Percentiles rank a stretch among this genome's conserved stretches.
phyloP scores from a whole-genome alignment of 2,329 filamentous ascomycete species.

The Podosphaera aphanis region DNA sequence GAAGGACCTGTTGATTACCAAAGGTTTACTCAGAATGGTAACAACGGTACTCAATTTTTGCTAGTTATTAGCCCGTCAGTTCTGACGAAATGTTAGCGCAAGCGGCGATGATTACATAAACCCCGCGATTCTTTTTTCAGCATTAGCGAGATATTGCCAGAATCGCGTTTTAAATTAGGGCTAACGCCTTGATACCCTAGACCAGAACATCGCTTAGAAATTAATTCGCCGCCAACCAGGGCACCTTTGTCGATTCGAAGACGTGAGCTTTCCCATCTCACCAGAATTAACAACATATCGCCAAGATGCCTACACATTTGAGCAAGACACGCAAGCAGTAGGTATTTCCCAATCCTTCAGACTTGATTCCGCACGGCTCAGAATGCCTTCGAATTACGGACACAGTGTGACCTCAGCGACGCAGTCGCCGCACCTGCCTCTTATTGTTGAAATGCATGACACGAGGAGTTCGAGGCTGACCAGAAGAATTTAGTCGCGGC shows the following conservation, averaged over 20 bases:
- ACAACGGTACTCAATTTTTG: too few species aligned
- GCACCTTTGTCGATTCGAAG: background rate
- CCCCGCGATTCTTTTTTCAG: too few species aligned
- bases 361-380: background rate
- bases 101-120: too few species aligned
- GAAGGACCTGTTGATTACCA: too few species aligned
- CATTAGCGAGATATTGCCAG: too few species aligned
- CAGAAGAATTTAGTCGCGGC: constrained; percentile 43
- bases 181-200: background rate
- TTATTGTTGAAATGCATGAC: background rate
- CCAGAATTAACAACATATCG: constrained; percentile 13
- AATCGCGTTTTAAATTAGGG: background rate
- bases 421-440: background rate
- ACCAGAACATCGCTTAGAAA: background rate
- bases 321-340: constrained; percentile 61
- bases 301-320: constrained; percentile 50
- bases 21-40: too few species aligned
- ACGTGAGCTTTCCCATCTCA: background rate
- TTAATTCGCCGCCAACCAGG: background rate
- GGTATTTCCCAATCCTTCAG: constrained; percentile 17
- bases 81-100: too few species aligned
- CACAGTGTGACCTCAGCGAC: background rate
- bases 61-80: too few species aligned
- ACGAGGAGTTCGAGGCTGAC: constrained; percentile 10
- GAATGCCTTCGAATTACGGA: background rate